Base-by-base conservation (phyloP, 2,329 filamentous ascomycete species). In the Elsinoe perseae region DNA sequence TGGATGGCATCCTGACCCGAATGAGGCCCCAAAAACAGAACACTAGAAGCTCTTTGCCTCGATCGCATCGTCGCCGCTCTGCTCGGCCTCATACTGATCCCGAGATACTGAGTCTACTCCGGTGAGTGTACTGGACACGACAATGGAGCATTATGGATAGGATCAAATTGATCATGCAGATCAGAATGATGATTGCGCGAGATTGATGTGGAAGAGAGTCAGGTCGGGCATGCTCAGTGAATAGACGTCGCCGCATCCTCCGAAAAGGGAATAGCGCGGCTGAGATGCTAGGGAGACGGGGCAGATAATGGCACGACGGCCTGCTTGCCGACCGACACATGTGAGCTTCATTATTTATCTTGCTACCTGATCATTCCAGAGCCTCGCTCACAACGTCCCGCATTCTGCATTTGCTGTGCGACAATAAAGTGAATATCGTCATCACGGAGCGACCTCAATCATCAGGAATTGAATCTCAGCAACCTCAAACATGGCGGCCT, bases 401-500 rank as follows among this genome's bases (percentile, higher is more conserved):
- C 25, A n/a, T 25, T 21, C 12, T 30, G 16, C 44, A 27, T 50
- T 27, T 34, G 7, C 21, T 12, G 14, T 32, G 44, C 48, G 10
- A 36, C n/a, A 20, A 28, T 8, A 20, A 8, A 9, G 38, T 4
- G 14, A 7, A 14, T 16, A 32, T 30, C 27, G 18, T 14, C 25
- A 30, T 50, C 25, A n/a, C 9, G 16, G 12, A 10, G 25, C 44
- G n/a, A 50, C 25, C 14, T 10, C 14, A 16, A 10, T 6, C 8
- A 50, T 18, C 25, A 30, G 21, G 44, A 50, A 55, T 55, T 55
- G 52, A 42, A n/a, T 28, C 36, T 8, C 36, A 42, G 52, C 46
- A 56, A 34, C 34, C 21, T 44, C 55, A 54, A 50, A 57, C 27
- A 61, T 61, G 59, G 59, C 59, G 40, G 56, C 59, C 28, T 56